Base-by-base conservation (phyloP, 2,329 filamentous ascomycete species). In the Onygena corvina region DNA sequence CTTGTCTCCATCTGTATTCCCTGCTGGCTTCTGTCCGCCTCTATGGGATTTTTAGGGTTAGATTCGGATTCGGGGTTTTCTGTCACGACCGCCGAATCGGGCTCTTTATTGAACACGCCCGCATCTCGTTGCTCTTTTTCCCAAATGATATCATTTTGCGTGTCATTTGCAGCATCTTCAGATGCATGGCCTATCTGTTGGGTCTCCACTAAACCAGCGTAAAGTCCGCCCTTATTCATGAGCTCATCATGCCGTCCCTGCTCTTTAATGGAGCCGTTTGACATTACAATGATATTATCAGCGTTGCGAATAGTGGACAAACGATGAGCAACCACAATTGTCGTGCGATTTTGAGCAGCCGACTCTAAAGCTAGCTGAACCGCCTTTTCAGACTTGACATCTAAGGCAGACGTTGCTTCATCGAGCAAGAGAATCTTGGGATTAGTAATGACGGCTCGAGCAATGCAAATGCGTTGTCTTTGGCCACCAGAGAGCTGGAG, bases 291-390 rank as follows among this genome's bases (percentile, higher is more conserved):
- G 51, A 84, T 83, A 18, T 73, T 71, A 56, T 84, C 79, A 2
- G 81, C 80, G 54, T 81, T 81, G 69, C 80, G 77, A 47, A 84
- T 77, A 1, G 81, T 84, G 1, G 81, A 83, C 27, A 84, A 68
- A 5, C 80, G 77, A 60, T 84, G 80, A 7, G 44, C 44, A 20
- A 31, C 44, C 9, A 21, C 20, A n/a, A 33, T 33, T 5, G 44
- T 46, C 1, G 44, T 46, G 8, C 44, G 44, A 4, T 27, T 18
- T 20, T 46, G 14, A 3, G 30, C 20, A 4, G 30, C 44, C 2
- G 16, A n/a, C 16, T 46, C 44, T 9, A 46, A 20, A 3, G 44
- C 27, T 12, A 18, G 7, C 20, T 46, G 44, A 33, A 46, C 30
- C 3, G 18, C 27, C 16, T 18, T 21, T 33, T 46, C 44, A 4